Conservation (phyloP, 257 asterid genomes). For the Ilex aquifolium region DNA sequence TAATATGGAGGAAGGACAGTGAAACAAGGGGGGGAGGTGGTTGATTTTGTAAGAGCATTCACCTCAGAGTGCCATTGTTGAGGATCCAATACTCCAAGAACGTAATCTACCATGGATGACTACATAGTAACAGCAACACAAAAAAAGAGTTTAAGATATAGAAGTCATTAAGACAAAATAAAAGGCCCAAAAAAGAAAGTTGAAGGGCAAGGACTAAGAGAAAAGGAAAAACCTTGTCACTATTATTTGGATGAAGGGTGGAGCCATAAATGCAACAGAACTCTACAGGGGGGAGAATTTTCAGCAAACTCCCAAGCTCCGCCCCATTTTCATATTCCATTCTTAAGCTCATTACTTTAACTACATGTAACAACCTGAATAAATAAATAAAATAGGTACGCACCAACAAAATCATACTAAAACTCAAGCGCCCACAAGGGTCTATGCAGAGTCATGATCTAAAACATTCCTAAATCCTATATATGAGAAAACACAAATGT, state of each 20-base stretch:
- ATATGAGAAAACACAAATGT: too few relatives aligned
- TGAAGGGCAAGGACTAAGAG: background rate
- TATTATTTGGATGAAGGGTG: slow-evolving; percentile 75
- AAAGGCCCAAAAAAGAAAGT: background rate
- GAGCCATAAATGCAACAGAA: slow-evolving; percentile 84
- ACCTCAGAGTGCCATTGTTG: slow-evolving; percentile 86
- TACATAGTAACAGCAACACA: slow-evolving; percentile 10
- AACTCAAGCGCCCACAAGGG: too few relatives aligned
- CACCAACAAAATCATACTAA: too few relatives aligned
- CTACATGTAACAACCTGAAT: background rate
- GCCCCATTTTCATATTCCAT: slow-evolving; percentile 35
- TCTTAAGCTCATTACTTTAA: slow-evolving; percentile 10
- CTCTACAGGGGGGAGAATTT: slow-evolving; percentile 72
- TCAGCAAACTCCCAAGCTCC: slow-evolving; percentile 40
- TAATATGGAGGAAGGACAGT: background rate
- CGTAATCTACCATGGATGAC: slow-evolving; percentile 79
- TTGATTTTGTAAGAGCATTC: background rate
- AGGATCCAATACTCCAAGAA: slow-evolving; percentile 86
- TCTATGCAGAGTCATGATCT: too few relatives aligned
- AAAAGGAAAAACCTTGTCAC: slow-evolving; percentile 44
- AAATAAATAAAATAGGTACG: too few relatives aligned
- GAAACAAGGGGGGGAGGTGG: background rate
- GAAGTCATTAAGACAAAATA: background rate
- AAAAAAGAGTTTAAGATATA: background rate
- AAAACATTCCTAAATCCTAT: too few relatives aligned